Evolutionary conservation across 768 basidiomycete species (phyloP), one percentile per base, ranked within the genome.

Genomic region (Mrakia blollopis): DNA sequence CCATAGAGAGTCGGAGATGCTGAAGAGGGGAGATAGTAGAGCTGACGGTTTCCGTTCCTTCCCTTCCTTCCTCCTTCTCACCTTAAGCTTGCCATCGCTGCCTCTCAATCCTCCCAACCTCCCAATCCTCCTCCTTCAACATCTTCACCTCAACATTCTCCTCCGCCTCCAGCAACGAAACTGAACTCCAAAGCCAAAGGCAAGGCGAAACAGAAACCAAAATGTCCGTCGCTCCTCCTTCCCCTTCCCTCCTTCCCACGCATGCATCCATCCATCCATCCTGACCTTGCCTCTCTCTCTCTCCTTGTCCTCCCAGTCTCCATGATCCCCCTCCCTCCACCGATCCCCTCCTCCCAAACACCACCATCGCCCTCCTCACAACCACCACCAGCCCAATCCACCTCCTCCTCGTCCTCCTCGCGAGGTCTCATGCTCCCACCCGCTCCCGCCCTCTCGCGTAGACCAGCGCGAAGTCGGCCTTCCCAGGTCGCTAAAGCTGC

Each of bases 331-430:
- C n/a, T 60, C 32, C 71, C 50, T 21, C 71, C 71, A 28, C 73
- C 73, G 23, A 25, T 41, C 63, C 73, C 39, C 30, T 74, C 65
- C 7, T 74, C 73, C 28, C 57, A 68, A 25, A 74, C 73, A 6
- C 62, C 65, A 9, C 62, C 73, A 18, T 74, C 73, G 9, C 73
- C 73, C 1, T 68, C 73, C 3, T 65, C 62, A 16, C 35, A 44
- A 37, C 47, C 71, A 37, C 71, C 71, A 21, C 28, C 52, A 37
- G 35, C 52, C 5, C 44, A 41, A 23, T 50, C 70, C 13, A 47
- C 70, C 16, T 47, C 50, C 28, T 16, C 69, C 16, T 47, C 50
- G 16, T 16, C 69, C 44, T n/a, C 35, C 54, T n/a, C 32, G 13
- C 6, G 25, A 25, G 71, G 71, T 13, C 28, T 39, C 28, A 72